A percentile compares a stretch with the other conserved stretches of the same genome.
Evolutionary conservation across 306 rosid genomes (phyloP).

Genomic region (Amphicarpaea edgeworthii): DNA sequence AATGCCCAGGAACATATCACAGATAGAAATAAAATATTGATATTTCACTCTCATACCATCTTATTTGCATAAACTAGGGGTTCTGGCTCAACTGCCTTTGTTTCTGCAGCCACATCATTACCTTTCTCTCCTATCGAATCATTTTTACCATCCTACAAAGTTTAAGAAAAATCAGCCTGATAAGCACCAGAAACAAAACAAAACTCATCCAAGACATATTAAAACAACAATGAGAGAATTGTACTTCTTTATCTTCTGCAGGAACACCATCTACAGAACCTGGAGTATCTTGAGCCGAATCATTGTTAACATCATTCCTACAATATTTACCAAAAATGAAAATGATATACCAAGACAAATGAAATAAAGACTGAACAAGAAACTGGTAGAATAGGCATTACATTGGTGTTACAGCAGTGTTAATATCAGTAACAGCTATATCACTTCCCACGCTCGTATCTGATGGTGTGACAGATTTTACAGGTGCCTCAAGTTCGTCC

Average conservation of each 20-base stretch:
- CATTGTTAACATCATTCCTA: conserved; percentile 58
- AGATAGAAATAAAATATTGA: conserved; percentile 30
- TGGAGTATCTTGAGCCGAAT: conserved; percentile 54
- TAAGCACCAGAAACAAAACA: conserved; percentile 42
- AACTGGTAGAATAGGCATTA: conserved; percentile 46
- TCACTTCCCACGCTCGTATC: conserved; percentile 52
- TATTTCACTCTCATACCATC: conserved; percentile 58
- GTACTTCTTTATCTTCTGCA: conserved; percentile 65
- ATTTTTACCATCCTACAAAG: conserved; percentile 64
- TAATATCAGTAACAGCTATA: conserved; percentile 50
- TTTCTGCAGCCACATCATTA: conserved; percentile 63
- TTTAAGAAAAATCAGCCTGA: conserved; percentile 46
- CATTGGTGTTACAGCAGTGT: conserved; percentile 60
- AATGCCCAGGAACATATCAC: conserved; percentile 39
- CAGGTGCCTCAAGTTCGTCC: conserved; percentile 59
- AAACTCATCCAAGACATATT: conserved; percentile 17
- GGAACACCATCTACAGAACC: conserved; percentile 63
- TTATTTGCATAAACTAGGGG: conserved; percentile 70
- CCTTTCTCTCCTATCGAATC: conserved; percentile 58
- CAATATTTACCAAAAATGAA: conserved; percentile 39
- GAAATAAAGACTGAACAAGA: conserved; percentile 35
- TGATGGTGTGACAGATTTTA: conserved; percentile 50
- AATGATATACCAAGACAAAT: neutral
- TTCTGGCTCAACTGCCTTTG: conserved; percentile 74
- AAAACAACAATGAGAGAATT: conserved; percentile 40